Base-by-base conservation (phyloP, 1,284 basidiomycete species). In the Sporisorium reilianum region DNA sequence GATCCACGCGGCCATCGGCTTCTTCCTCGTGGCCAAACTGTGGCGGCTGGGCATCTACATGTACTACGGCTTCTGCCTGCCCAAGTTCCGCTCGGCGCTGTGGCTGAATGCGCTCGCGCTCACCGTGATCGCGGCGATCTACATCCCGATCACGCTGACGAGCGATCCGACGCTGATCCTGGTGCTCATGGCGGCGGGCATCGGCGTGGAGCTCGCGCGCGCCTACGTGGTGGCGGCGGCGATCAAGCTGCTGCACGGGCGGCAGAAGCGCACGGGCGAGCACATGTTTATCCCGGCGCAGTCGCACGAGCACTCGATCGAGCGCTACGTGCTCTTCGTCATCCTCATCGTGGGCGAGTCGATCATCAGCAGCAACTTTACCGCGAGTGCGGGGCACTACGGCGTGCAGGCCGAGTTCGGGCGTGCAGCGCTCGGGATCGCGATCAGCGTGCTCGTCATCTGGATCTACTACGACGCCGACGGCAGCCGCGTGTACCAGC, bases 391-490 rank as follows among this genome's bases (percentile, higher is more conserved):
- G 6, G 70, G 62, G 3, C 46, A 55, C 22, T 75, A 52, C 55
- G 79, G 79, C 5, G 51, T 78, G 46, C 64, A 69, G 8, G 22
- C 25, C 26, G 61, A 75, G 51, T 84, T 76, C 48, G 80, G 79
- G 3, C 74, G 80, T 1, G 65, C 79, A 3, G 64, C 81, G 2
- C 49, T 85, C 9, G 69, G 74, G 1, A 75, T 85, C 42, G 54
- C 68, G 18, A 76, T 81, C 40, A 64, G 80, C 16, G 84, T 84
- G 52, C 38, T 77, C 9, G 53, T 85, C 11, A 82, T 78, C 41
- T 85, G 84, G 84, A 63, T 81, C 48, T 79, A 80, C 53, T 79
- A 78, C 64, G 77, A 79, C 51, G 51, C 68, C 0, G 84, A 84
- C 54, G 70, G 65, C 26, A 77, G 72, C 4, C 63, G 84, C 4